Evolutionary conservation across 768 basidiomycete species (phyloP).

Genomic region (Naganishia vishniacii): DNA sequence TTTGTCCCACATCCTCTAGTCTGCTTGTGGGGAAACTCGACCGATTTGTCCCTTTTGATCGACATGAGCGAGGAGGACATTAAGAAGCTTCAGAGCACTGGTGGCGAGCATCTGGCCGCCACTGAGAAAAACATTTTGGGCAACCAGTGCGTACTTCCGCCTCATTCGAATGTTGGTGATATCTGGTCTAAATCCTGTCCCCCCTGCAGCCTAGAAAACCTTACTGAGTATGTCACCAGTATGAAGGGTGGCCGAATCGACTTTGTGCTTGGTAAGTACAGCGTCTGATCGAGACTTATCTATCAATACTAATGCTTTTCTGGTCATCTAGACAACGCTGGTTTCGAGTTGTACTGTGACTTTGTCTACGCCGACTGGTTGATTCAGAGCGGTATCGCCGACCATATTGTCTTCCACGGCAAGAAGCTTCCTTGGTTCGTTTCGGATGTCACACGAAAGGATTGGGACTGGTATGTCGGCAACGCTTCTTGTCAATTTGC

Average conservation of each 20-base stretch:
- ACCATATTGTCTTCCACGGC: slow-evolving; percentile 83
- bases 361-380: slow-evolving; percentile 72
- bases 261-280: slow-evolving; percentile 53
- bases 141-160: slow-evolving; percentile 51
- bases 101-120: slow-evolving; percentile 87
- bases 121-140: slow-evolving; percentile 95
- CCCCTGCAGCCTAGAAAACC: slow-evolving; percentile 54
- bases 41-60: slow-evolving; percentile 87
- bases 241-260: slow-evolving; percentile 65
- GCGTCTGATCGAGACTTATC: background rate
- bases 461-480: slow-evolving; percentile 71
- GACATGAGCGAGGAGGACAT: slow-evolving; percentile 98
- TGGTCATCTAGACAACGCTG: slow-evolving; percentile 42
- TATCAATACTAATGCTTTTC: background rate
- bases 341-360: slow-evolving; percentile 27
- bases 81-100: slow-evolving; percentile 90
- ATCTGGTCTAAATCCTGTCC: slow-evolving; percentile 44
- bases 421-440: slow-evolving; percentile 64
- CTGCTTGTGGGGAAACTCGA: slow-evolving; percentile 95
- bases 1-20: slow-evolving; percentile 52
- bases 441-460: slow-evolving; percentile 84
- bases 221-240: slow-evolving; percentile 56
- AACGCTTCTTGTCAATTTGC: slow-evolving; percentile 62
- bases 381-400: slow-evolving; percentile 79
- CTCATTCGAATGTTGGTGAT: slow-evolving; percentile 64